Conservation (phyloP, 257 asterid genomes). For the Perilla frutescens region DNA sequence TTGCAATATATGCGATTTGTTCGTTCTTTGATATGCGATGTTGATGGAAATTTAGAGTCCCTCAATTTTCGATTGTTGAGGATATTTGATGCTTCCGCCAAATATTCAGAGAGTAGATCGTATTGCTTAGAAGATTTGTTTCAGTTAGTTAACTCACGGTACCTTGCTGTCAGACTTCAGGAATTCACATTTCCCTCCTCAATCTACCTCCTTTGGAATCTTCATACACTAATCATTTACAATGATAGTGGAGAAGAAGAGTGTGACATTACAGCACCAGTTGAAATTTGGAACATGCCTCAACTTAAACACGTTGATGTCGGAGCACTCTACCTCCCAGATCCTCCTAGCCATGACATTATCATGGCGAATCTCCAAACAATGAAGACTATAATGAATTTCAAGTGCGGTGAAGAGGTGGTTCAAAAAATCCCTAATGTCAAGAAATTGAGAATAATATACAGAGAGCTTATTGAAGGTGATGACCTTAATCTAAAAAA, state of each 20-base stretch:
- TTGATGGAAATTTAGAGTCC: too few species aligned
- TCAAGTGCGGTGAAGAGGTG: constrained; percentile 21
- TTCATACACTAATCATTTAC: background rate
- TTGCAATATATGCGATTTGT: too few species aligned
- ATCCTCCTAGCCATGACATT: constrained; percentile 10
- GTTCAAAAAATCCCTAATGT: constrained; percentile 31
- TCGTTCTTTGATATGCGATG: too few species aligned
- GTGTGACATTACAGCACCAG: background rate
- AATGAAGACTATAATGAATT: background rate
- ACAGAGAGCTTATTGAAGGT: background rate
- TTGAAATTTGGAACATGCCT: constrained; percentile 33
- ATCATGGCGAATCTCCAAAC: constrained; percentile 26
- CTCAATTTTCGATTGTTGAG: too few species aligned
- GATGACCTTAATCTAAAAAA: background rate
- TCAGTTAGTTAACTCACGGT: constrained; percentile 1
- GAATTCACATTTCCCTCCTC: background rate
- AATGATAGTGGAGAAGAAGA: too few species aligned
- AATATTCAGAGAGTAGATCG: too few species aligned
- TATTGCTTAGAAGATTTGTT: background rate
- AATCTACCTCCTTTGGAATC: constrained; percentile 8
- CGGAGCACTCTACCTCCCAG: background rate
- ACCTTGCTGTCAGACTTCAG: background rate
- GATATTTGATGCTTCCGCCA: background rate
- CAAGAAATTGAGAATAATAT: background rate
- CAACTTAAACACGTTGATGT: too few species aligned